A percentile compares a stretch with the other conserved stretches of the same genome.
These are phyloP conservation scores for Effrenium voratum DNA, from an alignment of 73 alveolate genomes.

Conservation along the genomic window DNA sequence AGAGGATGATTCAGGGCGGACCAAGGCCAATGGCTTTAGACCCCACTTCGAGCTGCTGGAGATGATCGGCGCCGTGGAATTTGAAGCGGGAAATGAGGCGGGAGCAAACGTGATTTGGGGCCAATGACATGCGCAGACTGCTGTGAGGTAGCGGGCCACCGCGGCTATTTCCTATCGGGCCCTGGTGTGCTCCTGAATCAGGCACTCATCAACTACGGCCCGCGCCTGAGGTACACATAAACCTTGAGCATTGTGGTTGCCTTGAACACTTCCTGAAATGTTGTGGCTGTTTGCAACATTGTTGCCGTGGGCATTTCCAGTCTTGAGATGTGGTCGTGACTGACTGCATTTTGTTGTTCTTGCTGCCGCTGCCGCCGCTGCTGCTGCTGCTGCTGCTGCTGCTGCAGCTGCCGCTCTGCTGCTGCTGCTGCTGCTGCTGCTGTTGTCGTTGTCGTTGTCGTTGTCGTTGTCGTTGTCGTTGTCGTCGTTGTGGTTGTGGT, in stretches of 20 bases:
- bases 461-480: too few relatives aligned
- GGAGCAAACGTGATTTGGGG: slow-evolving; percentile 59
- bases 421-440: too few relatives aligned
- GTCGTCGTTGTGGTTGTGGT: too few relatives aligned
- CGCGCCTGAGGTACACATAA: not conserved
- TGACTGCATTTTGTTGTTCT: too few relatives aligned
- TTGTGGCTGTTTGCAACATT: too few relatives aligned
- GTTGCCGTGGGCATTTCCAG: not conserved
- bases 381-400: too few relatives aligned
- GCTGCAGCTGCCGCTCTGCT: too few relatives aligned
- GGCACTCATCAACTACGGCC: slow-evolving; percentile 99
- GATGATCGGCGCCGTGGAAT: slow-evolving; percentile 94
- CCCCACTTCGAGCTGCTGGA: slow-evolving; percentile 93
- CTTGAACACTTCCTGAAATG: too few relatives aligned
- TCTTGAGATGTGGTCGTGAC: too few relatives aligned
- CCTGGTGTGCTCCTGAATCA: slow-evolving; percentile 98
- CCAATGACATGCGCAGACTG: slow-evolving; percentile 97
- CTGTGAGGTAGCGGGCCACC: slow-evolving; percentile 98
- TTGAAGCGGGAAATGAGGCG: slow-evolving; percentile 97
- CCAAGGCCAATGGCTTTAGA: slow-evolving; percentile 78
- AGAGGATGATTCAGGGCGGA: not conserved
- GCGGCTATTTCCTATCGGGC: slow-evolving; percentile 99
- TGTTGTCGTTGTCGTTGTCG: too few relatives aligned
- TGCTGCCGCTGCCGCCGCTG: too few relatives aligned
- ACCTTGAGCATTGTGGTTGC: not conserved